phyloP scores from a whole-genome alignment of 306 rosid species.

The Urtica urens region DNA sequence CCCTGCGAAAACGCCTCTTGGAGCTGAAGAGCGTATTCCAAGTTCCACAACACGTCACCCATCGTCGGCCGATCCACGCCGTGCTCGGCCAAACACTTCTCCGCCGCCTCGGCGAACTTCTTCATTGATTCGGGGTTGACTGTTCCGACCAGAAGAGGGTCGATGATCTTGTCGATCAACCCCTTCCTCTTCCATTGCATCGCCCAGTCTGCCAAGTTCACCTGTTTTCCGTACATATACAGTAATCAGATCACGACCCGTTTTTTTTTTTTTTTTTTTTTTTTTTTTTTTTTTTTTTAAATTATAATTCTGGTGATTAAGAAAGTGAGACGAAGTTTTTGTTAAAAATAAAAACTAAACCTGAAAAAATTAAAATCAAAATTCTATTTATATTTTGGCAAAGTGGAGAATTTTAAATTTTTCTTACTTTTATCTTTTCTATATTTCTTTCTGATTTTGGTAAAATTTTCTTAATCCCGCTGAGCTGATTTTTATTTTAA shows the following conservation, averaged over 20 bases:
- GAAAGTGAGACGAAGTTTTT: too few species aligned
- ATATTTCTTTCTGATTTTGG: too few species aligned
- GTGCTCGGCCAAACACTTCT: conserved; percentile 38
- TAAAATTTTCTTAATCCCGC: too few species aligned
- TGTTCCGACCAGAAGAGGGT: conserved; percentile 26
- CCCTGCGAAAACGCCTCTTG: conserved; percentile 36
- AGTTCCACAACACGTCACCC: conserved; percentile 46
- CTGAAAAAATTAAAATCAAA: too few species aligned
- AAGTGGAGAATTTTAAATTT: too few species aligned
- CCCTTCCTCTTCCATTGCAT: conserved; percentile 44
- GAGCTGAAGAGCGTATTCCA: conserved; percentile 42
- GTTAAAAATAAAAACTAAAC: too few species aligned
- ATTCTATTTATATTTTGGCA: too few species aligned
- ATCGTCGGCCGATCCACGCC: conserved; percentile 47
- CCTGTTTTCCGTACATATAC: background rate
- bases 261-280: background rate
- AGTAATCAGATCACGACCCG: background rate
- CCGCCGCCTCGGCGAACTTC: conserved; percentile 42
- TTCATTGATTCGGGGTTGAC: conserved; percentile 40
- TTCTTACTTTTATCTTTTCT: too few species aligned
- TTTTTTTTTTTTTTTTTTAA: too few species aligned
- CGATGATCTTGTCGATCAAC: conserved; percentile 30
- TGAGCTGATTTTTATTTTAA: too few species aligned
- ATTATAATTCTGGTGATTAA: too few species aligned
- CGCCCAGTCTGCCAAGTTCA: conserved; percentile 45